Conservation (phyloP, 1,284 basidiomycete species). For the Papiliotrema flavescens region DNA sequence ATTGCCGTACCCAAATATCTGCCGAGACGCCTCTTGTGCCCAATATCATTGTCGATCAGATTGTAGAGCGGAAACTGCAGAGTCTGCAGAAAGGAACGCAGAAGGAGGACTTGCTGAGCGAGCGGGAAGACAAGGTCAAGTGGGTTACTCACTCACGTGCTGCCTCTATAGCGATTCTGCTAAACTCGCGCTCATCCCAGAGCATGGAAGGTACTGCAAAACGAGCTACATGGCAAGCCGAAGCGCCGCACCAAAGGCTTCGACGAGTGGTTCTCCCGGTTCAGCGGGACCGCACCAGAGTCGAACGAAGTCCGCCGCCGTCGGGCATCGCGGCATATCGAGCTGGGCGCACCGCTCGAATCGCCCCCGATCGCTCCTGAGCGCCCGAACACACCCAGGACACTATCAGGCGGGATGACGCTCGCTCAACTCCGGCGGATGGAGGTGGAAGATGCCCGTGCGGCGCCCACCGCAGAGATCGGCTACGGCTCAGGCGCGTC, state of each 20-base stretch:
- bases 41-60: conserved; percentile 36
- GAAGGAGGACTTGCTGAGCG: conserved; percentile 27
- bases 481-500: too few relatives aligned
- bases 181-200: conserved; percentile 6
- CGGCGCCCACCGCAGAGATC: not conserved
- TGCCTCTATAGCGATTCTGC: not conserved
- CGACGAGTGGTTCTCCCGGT: conserved; percentile 20
- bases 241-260: conserved; percentile 12
- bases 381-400: not conserved
- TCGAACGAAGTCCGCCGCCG: conserved; percentile 11
- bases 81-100: conserved; percentile 18
- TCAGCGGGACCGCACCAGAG: conserved; percentile 4
- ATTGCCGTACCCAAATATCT: conserved; percentile 24
- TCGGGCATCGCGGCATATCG: conserved; percentile 25
- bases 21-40: conserved; percentile 23
- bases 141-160: conserved; percentile 15
- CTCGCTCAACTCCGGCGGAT: conserved; percentile 10
- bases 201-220: conserved; percentile 26
- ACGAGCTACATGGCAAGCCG: conserved; percentile 9
- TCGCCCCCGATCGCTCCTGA: conserved; percentile 14
- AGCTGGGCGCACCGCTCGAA: conserved; percentile 25
- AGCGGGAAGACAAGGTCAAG: conserved; percentile 29
- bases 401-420: conserved; percentile 1
- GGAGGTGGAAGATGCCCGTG: conserved; percentile 11
- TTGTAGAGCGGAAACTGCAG: conserved; percentile 31